Evolutionary conservation across 768 basidiomycete species (phyloP).

Genomic region (Leccinellum rugosiceps): DNA sequence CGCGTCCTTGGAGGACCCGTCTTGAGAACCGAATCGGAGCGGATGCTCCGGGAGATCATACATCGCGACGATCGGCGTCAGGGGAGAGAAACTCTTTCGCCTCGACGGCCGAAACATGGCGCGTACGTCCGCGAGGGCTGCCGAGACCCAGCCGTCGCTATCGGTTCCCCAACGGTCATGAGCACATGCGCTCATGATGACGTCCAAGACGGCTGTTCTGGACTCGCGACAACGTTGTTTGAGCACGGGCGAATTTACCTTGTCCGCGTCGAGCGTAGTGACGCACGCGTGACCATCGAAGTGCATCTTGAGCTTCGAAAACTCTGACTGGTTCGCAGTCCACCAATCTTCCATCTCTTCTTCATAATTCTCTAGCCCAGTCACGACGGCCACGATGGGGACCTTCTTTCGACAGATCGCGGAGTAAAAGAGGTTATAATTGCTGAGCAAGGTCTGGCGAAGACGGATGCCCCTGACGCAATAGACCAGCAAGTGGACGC

Average conservation of each 20-base stretch:
- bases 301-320: conserved; percentile 28
- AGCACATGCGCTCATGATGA: conserved; percentile 20
- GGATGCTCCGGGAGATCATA: conserved; percentile 20
- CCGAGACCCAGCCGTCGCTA: conserved; percentile 19
- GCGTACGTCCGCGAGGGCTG: conserved; percentile 23
- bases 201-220: conserved; percentile 14
- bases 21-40: conserved; percentile 4
- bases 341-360: conserved; percentile 32
- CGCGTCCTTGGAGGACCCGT: background rate
- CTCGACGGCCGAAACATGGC: conserved; percentile 17
- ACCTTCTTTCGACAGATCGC: conserved; percentile 36
- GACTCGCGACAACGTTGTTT: conserved; percentile 29
- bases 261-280: conserved; percentile 33
- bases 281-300: conserved; percentile 39
- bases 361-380: conserved; percentile 37
- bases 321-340: conserved; percentile 29
- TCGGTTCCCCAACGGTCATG: conserved; percentile 24
- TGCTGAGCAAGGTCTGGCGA: conserved; percentile 25
- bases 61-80: conserved; percentile 19
- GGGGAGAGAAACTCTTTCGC: conserved; percentile 3
- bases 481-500: conserved; percentile 31
- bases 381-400: conserved; percentile 36
- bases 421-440: conserved; percentile 38
- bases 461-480: conserved; percentile 33
- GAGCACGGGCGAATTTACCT: conserved; percentile 28